Percentiles rank a stretch among this genome's conserved stretches.
phyloP scores from a whole-genome alignment of 345 rosid species.

The Sisymbrium altissimum region DNA sequence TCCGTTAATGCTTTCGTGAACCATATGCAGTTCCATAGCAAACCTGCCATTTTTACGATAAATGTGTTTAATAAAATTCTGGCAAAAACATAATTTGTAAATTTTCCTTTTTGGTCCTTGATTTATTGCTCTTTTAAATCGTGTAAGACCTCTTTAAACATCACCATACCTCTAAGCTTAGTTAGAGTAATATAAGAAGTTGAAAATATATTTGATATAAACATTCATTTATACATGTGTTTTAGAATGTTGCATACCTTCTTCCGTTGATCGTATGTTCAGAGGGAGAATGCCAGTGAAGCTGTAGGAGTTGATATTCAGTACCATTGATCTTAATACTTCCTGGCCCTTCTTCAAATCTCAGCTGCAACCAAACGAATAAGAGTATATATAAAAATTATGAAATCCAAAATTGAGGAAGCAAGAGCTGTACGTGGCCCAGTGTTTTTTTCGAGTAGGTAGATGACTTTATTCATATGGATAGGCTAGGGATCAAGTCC shows the following conservation, averaged over 20 bases:
- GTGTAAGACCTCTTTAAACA: not conserved
- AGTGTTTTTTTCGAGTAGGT: too few relatives aligned
- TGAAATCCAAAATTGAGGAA: too few relatives aligned
- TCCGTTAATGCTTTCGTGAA: conserved; percentile 62
- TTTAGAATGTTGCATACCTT: conserved; percentile 35
- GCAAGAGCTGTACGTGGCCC: too few relatives aligned
- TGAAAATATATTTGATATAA: not conserved
- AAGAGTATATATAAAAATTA: not conserved
- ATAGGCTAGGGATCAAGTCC: too few relatives aligned
- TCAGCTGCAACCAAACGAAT: conserved; percentile 5
- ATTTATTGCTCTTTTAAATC: too few relatives aligned
- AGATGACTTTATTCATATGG: too few relatives aligned
- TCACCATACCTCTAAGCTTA: not conserved
- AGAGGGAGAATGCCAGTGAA: conserved; percentile 87
- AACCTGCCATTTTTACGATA: conserved; percentile 36
- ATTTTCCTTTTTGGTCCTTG: not conserved
- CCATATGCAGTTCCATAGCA: conserved; percentile 72
- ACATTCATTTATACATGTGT: not conserved
- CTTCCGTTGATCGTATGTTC: conserved; percentile 70
- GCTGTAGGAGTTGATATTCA: conserved; percentile 51
- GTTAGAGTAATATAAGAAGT: not conserved
- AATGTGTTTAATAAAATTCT: not conserved
- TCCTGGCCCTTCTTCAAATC: conserved; percentile 51
- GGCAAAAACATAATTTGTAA: not conserved
- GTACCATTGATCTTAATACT: conserved; percentile 44